Conservation (phyloP, 148 eudicot species). For the Rhododendron ferrugineum region DNA sequence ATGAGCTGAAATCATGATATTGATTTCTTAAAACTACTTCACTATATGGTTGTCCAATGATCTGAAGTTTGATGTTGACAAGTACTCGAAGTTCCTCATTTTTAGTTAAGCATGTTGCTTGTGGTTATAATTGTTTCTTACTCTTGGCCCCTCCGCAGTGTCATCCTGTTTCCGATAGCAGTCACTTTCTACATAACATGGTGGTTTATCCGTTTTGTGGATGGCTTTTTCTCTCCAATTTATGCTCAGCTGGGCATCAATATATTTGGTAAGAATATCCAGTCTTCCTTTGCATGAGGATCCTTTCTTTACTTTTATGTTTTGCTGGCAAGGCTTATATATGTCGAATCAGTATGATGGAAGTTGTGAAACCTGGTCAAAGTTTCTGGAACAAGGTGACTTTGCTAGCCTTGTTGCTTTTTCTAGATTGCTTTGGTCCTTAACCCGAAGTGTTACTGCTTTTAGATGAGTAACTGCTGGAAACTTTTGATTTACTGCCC, state of each 20-base stretch:
- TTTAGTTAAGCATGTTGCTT: neutral
- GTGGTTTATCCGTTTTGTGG: constrained; percentile 91
- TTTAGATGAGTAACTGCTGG: neutral
- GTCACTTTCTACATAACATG: constrained; percentile 82
- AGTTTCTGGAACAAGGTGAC: neutral
- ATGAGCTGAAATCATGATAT: neutral
- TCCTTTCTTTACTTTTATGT: neutral
- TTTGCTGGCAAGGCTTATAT: neutral
- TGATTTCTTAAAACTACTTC: neutral
- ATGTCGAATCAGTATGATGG: neutral
- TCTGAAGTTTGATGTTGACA: neutral
- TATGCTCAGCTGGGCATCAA: constrained; percentile 83
- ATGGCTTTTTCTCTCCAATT: constrained; percentile 84
- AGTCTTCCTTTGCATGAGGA: neutral
- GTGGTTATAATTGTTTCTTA: constrained; percentile 9
- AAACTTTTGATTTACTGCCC: neutral
- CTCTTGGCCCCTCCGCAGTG: constrained; percentile 49
- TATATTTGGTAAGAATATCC: constrained; percentile 57
- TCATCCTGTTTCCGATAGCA: constrained; percentile 81
- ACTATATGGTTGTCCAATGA: neutral
- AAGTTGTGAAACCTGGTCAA: neutral
- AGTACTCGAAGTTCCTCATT: neutral
- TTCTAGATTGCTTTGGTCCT: neutral
- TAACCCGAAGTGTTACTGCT: neutral
- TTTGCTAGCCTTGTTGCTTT: neutral